Evolutionary conservation across 1,284 basidiomycete genomes (phyloP), one percentile per base, ranked within the genome.

Genomic region (Cerioporus squamosus): DNA sequence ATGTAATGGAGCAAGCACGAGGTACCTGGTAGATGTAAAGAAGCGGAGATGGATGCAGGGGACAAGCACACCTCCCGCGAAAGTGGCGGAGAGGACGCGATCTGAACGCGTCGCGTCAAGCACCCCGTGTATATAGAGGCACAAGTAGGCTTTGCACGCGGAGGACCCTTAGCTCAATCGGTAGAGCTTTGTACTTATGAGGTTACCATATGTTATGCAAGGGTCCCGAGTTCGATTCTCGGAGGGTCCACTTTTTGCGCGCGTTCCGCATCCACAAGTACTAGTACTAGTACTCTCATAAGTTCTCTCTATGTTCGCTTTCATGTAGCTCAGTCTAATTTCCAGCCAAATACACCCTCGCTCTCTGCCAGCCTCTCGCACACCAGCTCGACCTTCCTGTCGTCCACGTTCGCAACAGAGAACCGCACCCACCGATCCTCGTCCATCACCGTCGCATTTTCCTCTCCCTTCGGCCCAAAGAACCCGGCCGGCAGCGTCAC

Each of bases 341-440:
- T 59, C 71, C 71, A 73, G 22, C 64, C 71, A 46, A 72, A 73
- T 12, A 38, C 40, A 29, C 20, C 20, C 52, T 72, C 70, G 54
- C 68, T 61, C 65, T 79, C 76, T 55, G 57, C 68, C 66, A 94
- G 69, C 57, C 91, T 77, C 63, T 78, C 78, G 58, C 87, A 91
- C 1, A 89, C 85, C 48, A 74, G 70, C 59, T 72, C 67, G 0
- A 93, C 80, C 62, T 82, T 80, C 39, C 83, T 83, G 53, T 91
- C 86, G 40, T 80, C 78, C 18, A 94, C 85, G 70, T 94, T 95
- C n/a, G 91, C 90, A 4, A 94, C 87, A 7, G 90, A 90, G 70
- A 94, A 91, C 61, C 92, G 77, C 15, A 94, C 76, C 87, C 87
- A 93, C 49, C 81, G 72, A 54, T 80, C 78, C 51, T 74, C 72